Evolutionary conservation across 1,284 basidiomycete genomes (phyloP), one percentile per base, ranked within the genome.

Genomic region (Ustilago nuda): DNA sequence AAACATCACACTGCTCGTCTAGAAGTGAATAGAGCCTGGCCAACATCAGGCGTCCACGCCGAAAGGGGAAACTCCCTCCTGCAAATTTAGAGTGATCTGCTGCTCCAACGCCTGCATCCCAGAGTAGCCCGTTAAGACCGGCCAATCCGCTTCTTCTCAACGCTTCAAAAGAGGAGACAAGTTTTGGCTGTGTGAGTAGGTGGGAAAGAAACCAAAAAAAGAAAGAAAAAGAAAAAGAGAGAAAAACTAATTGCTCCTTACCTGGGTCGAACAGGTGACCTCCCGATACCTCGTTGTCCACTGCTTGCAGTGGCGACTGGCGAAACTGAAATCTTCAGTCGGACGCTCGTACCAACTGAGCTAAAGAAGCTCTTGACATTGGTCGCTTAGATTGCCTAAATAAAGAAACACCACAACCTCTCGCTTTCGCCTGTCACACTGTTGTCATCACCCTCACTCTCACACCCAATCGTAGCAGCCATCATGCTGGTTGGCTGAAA

Each of bases 341-440:
- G 75, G 61, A 77, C 75, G 75, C 75, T 77, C 75, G 75, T 77
- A 77, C 75, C 75, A 77, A 66, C 75, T 77, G 75, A 77, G 75
- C 75, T 77, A 77, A 71, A 71, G 73, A 66, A 76, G 73, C 73
- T 19, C 17, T 39, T 61, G 8, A n/a, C 15, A 3, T 8, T 0
- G 2, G 0, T 2, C 1, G 0, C 33, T 8, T 6, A 4, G 0
- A 35, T 8, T 23, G 30, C 8, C n/a, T 27, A 27, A 46, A 53
- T 59, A 59, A 0, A 3, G 0, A 27, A 0, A 27, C 23, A 27
- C 23, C 3, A 3, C 23, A 3, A 3, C 3, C 23, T 27, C 3
- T 27, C 3, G 23, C 23, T 27, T 3, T 27, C 23, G 23, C 23
- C 23, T 27, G 23, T 27, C 23, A 27, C 23, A 3, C 23, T 27